Conservation (phyloP, 1,284 basidiomycete genomes). For the Sporisorium graminicola region DNA sequence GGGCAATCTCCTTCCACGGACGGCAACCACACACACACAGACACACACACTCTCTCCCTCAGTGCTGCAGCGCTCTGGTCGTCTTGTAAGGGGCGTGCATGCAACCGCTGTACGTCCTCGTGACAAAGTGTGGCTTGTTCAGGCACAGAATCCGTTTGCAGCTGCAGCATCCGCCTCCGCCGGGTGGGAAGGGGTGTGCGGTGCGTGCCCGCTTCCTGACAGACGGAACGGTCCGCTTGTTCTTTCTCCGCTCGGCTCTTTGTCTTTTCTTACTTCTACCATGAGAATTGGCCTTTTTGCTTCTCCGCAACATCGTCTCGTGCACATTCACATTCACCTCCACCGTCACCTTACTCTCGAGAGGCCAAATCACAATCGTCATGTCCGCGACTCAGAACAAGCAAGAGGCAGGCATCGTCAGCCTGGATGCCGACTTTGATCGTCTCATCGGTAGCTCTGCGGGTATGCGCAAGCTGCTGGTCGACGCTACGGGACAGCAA, state of each 20-base stretch:
- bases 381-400: constrained; percentile 8
- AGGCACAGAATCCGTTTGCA: too few relatives aligned
- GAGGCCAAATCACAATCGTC: background rate
- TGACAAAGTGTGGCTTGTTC: constrained; percentile 5
- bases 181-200: background rate
- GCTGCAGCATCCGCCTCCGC: background rate
- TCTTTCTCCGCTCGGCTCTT: constrained; percentile 11
- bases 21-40: too few relatives aligned
- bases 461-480: constrained; percentile 33
- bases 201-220: background rate
- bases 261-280: too few relatives aligned
- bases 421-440: constrained; percentile 40
- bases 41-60: background rate
- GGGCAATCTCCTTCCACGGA: too few relatives aligned
- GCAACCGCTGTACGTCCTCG: background rate
- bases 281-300: too few relatives aligned
- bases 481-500: constrained; percentile 29
- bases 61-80: too few relatives aligned
- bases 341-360: background rate
- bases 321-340: background rate
- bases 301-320: background rate
- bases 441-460: constrained; percentile 32
- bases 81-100: background rate
- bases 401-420: constrained; percentile 31
- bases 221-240: background rate